phyloP scores from a whole-genome alignment of 192 early-diverging fungal species.

The Pilobolus umbonatus region DNA sequence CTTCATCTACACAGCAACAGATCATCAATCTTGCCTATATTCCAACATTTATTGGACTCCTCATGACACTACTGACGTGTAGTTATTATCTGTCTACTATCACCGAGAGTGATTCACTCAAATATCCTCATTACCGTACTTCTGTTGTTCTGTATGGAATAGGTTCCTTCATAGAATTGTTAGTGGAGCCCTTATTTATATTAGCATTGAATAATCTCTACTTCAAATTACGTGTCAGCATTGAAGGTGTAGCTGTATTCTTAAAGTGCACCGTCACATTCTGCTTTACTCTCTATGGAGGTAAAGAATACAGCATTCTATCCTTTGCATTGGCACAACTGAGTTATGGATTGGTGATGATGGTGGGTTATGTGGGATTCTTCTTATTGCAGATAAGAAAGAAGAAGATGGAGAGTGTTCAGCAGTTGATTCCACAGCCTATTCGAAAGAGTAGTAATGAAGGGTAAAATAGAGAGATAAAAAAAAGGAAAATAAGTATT shows the following conservation, averaged over 20 bases:
- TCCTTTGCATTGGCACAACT: constrained; percentile 83
- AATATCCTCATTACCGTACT: constrained; percentile 44
- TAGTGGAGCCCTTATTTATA: constrained; percentile 84
- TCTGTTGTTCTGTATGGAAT: constrained; percentile 64
- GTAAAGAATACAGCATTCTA: constrained; percentile 52
- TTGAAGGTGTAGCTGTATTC: constrained; percentile 80
- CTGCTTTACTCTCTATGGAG: constrained; percentile 50
- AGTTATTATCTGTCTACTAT: constrained; percentile 43
- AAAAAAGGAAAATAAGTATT: background rate
- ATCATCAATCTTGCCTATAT: constrained; percentile 72
- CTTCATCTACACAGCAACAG: constrained; percentile 42
- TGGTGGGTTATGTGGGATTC: constrained; percentile 50
- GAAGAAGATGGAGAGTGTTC: background rate
- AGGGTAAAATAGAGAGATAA: background rate
- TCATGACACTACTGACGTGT: constrained; percentile 52
- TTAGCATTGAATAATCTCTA: constrained; percentile 63
- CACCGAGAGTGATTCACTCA: constrained; percentile 9
- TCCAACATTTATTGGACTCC: constrained; percentile 56
- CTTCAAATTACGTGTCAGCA: constrained; percentile 71
- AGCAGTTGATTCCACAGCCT: background rate
- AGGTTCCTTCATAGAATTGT: constrained; percentile 76
- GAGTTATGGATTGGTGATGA: constrained; percentile 58
- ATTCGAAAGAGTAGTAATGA: background rate
- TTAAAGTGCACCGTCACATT: constrained; percentile 69
- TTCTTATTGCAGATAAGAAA: constrained; percentile 36